Base-by-base conservation (phyloP, 805 yeast species). In the Lachancea meyersii region DNA sequence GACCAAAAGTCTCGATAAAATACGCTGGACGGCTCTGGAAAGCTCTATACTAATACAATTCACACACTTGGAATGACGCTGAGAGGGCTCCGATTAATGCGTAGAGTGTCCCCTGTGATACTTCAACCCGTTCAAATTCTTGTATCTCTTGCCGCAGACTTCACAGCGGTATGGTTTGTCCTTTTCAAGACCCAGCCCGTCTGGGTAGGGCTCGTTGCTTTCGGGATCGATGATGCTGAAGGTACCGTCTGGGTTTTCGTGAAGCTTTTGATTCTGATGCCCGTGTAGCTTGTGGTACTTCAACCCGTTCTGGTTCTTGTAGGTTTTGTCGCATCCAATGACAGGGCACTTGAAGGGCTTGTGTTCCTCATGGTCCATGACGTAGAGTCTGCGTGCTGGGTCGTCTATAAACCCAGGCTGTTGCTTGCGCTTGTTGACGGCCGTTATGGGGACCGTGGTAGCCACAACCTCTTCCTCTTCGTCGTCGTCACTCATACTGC, bases 51-150 rank as follows among this genome's bases (percentile, higher is more conserved):
- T 32, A 39, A 35, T 41, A 35, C 44, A 32, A 39, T 30, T 35
- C 40, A 28, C 24, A 17, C 31, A 26, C 27, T 21, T 33, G 20
- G n/a, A 32, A 9, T 9, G 13, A 24, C 31, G 23, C 26, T 6
- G 10, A 23, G 10, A 23, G 23, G 6, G 8, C 19, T n/a, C 10
- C 31, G 27, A 21, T 60, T 64, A 89, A 70, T 91, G 97, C 33
- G 97, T 91, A n/a, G 97, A 81, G 67, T 93, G 98, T 18, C 96
- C 97, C 55, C 97, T 78, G 65, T 93, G 98, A 64, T 93, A 93
- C 67, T 93, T 93, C 64, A 93, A 73, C 21, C 98, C 98, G 63
- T 93, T 93, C 57, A 93, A 71, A 60, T 93, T 93, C 73, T 93
- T 93, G 70, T 93, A 93, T 44, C 98, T 72, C 67, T 91, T 93